Conservation (phyloP, 2,329 filamentous ascomycete genomes). For the Westerdykella sp. region DNA sequence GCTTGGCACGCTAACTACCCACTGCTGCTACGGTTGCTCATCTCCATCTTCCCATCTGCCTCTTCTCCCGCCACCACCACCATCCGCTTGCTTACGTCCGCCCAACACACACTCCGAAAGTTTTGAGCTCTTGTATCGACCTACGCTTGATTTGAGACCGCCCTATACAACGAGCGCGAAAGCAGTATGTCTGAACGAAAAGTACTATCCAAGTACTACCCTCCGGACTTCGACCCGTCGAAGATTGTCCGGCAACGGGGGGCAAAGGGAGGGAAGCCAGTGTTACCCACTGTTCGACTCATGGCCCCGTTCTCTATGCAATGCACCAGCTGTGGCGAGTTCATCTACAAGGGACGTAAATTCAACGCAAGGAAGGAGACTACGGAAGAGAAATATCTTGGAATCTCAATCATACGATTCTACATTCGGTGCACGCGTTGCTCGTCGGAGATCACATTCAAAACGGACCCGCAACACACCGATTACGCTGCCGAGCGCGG, state of each 20-base stretch:
- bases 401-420: slow-evolving; percentile 82
- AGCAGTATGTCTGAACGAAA: slow-evolving; percentile 76
- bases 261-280: slow-evolving; percentile 69
- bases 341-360: slow-evolving; percentile 87
- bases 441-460: slow-evolving; percentile 80
- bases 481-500: slow-evolving; percentile 79
- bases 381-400: slow-evolving; percentile 81
- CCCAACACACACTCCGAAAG: background rate
- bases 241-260: slow-evolving; percentile 64
- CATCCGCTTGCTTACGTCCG: background rate
- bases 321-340: slow-evolving; percentile 66
- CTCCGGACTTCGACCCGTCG: slow-evolving; percentile 83
- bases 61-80: background rate
- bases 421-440: slow-evolving; percentile 84
- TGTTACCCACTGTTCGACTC: slow-evolving; percentile 61
- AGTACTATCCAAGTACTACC: slow-evolving; percentile 62
- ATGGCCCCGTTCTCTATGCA: slow-evolving; percentile 86
- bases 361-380: slow-evolving; percentile 96
- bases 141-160: slow-evolving; percentile 4
- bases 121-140: background rate
- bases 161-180: too few species aligned
- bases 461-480: slow-evolving; percentile 90
- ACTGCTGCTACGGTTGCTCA: too few species aligned
- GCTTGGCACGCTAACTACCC: too few species aligned
- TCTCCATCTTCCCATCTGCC: too few species aligned